Conservation (phyloP, 1,284 basidiomycete species). For the Microstroma glucosiphilum region DNA sequence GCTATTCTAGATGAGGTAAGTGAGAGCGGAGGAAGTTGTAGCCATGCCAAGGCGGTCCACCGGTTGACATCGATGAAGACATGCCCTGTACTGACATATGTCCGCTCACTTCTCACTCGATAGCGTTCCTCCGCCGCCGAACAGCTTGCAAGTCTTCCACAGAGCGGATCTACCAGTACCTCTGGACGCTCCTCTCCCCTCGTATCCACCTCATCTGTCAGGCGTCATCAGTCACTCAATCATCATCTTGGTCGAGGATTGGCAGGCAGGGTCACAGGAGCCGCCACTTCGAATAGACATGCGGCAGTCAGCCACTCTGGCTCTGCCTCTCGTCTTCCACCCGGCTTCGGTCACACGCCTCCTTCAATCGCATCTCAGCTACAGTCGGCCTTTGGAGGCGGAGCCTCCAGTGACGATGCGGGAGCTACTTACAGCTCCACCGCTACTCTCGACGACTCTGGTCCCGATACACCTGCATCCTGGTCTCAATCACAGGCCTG, state of each 20-base stretch:
- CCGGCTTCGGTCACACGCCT: neutral
- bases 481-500: no score
- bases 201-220: neutral
- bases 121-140: constrained; percentile 17
- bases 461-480: no score
- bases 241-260: constrained; percentile 18
- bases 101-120: constrained; percentile 12
- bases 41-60: neutral
- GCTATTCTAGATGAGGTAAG: constrained; percentile 28
- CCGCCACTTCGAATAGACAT: constrained; percentile 11
- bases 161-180: constrained; percentile 7
- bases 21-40: no score
- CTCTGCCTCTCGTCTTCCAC: constrained; percentile 12
- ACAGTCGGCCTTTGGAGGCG: constrained; percentile 12
- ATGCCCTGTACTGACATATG: neutral
- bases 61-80: neutral
- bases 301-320: constrained; percentile 8
- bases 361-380: constrained; percentile 21
- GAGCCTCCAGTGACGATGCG: no score
- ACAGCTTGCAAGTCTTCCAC: constrained; percentile 11
- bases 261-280: constrained; percentile 13
- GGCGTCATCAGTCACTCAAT: constrained; percentile 41
- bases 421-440: no score
- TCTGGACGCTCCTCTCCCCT: neutral
- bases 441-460: no score